Conservation (phyloP, 2,329 filamentous ascomycete genomes). For the Talaromyces sp. region DNA sequence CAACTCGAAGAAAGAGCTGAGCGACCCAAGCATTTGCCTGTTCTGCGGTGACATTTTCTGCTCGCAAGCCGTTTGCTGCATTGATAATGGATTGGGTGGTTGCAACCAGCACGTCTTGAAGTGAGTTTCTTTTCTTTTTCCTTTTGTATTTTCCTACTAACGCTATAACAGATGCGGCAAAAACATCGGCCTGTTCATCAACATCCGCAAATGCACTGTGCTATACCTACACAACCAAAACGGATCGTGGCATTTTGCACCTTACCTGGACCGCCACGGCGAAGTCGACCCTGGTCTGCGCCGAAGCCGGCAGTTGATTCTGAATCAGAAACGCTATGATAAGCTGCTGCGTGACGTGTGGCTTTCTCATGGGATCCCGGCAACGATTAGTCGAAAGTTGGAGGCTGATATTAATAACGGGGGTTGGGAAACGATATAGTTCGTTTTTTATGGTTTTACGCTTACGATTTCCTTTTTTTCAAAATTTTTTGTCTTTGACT, state of each 20-base stretch:
- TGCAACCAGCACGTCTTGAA: conserved; percentile 85
- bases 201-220: conserved; percentile 91
- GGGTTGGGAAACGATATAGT: conserved; percentile 73
- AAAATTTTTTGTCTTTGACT: neutral
- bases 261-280: conserved; percentile 93
- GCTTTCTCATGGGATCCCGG: conserved; percentile 80
- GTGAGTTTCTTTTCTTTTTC: conserved; percentile 46
- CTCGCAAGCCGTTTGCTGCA: conserved; percentile 87
- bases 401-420: conserved; percentile 97
- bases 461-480: neutral
- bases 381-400: conserved; percentile 79
- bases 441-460: neutral
- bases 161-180: conserved; percentile 66
- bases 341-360: conserved; percentile 78
- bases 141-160: neutral
- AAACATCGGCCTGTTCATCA: conserved; percentile 90
- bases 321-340: conserved; percentile 94
- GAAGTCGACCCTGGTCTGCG: conserved; percentile 89
- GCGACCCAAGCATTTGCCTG: conserved; percentile 85
- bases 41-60: conserved; percentile 98
- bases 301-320: conserved; percentile 79
- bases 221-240: conserved; percentile 77
- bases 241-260: conserved; percentile 80
- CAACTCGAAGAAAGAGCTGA: conserved; percentile 83
- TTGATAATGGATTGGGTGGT: conserved; percentile 63